These are phyloP conservation scores for Blastosporella zonata DNA, from an alignment of 1,284 basidiomycete genomes.

Conservation along the genomic window DNA sequence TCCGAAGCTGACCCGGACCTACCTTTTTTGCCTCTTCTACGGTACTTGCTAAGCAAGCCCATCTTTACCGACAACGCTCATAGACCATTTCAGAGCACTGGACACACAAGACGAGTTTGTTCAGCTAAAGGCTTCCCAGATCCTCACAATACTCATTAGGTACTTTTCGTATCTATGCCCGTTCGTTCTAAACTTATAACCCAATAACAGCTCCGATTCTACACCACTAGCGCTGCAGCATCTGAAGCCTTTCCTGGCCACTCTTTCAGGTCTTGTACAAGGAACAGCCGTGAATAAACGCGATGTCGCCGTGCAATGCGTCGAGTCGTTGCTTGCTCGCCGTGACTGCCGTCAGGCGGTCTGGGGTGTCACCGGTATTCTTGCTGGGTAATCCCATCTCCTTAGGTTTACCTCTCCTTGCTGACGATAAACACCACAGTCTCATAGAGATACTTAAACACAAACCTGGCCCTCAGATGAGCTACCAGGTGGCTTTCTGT, in stretches of 20 bases:
- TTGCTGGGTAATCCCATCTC: constrained; percentile 51
- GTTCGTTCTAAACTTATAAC: not conserved
- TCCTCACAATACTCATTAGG: constrained; percentile 85
- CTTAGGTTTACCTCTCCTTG: not conserved
- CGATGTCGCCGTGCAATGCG: constrained; percentile 88
- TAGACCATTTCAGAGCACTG: constrained; percentile 52
- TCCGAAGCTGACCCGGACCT: constrained; percentile 69
- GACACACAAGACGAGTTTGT: constrained; percentile 92
- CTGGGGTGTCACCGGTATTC: constrained; percentile 67
- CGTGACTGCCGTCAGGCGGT: constrained; percentile 74
- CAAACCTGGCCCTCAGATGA: constrained; percentile 86
- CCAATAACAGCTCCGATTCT: constrained; percentile 49
- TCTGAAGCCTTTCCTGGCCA: constrained; percentile 65
- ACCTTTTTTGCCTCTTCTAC: constrained; percentile 82
- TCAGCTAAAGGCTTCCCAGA: constrained; percentile 85
- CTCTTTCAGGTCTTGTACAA: constrained; percentile 64
- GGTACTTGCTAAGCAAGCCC: constrained; percentile 42
- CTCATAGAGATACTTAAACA: constrained; percentile 76
- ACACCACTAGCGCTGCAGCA: constrained; percentile 52
- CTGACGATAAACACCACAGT: constrained; percentile 35
- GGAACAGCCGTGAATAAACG: constrained; percentile 66
- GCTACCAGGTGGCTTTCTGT: constrained; percentile 90
- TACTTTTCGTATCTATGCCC: constrained; percentile 25
- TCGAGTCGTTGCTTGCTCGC: constrained; percentile 83
- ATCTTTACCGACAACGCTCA: constrained; percentile 13